These are phyloP conservation scores for Claviceps sp. DNA, from an alignment of 2,329 filamentous ascomycete species.

Conservation along the genomic window DNA sequence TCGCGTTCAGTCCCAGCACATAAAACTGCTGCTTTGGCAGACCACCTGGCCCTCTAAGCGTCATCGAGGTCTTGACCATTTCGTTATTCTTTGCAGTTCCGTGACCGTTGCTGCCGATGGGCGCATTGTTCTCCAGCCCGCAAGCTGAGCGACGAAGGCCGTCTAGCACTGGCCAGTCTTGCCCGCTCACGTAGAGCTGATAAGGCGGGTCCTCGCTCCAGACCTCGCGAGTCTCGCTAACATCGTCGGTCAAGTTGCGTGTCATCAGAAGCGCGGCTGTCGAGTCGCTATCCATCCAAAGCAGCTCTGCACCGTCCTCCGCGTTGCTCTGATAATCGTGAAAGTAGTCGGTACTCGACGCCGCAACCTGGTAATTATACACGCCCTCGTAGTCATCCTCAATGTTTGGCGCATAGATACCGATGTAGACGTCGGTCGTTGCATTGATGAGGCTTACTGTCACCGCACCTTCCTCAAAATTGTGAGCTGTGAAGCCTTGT, in stretches of 20 bases:
- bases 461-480: constrained; percentile 56
- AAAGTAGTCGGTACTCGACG: constrained; percentile 67
- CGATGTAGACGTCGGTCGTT: constrained; percentile 59
- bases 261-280: constrained; percentile 68
- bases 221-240: constrained; percentile 38
- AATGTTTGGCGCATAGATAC: constrained; percentile 56
- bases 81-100: constrained; percentile 14
- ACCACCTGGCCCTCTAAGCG: constrained; percentile 48
- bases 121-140: constrained; percentile 55
- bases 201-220: constrained; percentile 48
- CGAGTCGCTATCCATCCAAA: constrained; percentile 76
- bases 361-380: constrained; percentile 73
- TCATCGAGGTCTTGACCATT: constrained; percentile 50
- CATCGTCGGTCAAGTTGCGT: constrained; percentile 51
- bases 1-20: constrained; percentile 58
- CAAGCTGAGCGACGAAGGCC: constrained; percentile 75
- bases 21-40: constrained; percentile 83
- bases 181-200: constrained; percentile 61
- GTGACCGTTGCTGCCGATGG: constrained; percentile 42
- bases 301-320: constrained; percentile 37
- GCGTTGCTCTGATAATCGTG: constrained; percentile 42
- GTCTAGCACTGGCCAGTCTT: constrained; percentile 42
- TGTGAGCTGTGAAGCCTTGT: constrained; percentile 13
- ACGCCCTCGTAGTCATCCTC: constrained; percentile 44
- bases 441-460: constrained; percentile 46